These are phyloP conservation scores for Colletotrichum spinosum DNA, from an alignment of 2,329 filamentous ascomycete species.

Conservation along the genomic window DNA sequence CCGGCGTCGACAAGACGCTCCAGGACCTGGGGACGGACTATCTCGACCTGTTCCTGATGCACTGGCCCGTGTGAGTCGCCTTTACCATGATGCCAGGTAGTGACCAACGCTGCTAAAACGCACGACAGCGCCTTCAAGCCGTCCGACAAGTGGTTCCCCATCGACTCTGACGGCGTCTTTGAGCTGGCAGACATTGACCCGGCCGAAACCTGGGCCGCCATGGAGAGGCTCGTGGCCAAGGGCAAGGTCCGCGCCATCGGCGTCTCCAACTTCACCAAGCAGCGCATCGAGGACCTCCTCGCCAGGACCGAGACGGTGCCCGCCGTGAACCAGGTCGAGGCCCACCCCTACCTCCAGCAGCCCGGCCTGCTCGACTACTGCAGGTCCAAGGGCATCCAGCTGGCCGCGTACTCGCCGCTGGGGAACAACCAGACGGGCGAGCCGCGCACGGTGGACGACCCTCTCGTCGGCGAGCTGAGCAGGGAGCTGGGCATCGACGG, in stretches of 20 bases:
- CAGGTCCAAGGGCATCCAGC: constrained; percentile 66
- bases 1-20: constrained; percentile 60
- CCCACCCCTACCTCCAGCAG: constrained; percentile 76
- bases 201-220: constrained; percentile 51
- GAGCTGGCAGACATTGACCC: constrained; percentile 66
- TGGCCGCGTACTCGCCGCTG: constrained; percentile 75
- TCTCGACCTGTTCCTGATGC: constrained; percentile 63
- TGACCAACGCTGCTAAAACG: not conserved
- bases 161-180: constrained; percentile 72
- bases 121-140: constrained; percentile 60
- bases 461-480: constrained; percentile 59
- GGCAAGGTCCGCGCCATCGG: constrained; percentile 60
- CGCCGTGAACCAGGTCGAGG: constrained; percentile 76
- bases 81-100: not conserved
- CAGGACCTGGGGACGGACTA: constrained; percentile 63
- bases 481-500: constrained; percentile 53
- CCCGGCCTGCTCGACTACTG: constrained; percentile 67
- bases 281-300: constrained; percentile 55
- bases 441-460: constrained; percentile 61
- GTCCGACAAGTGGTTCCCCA: constrained; percentile 55
- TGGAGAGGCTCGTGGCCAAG: constrained; percentile 52
- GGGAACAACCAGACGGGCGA: constrained; percentile 62
- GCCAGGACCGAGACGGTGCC: constrained; percentile 66
- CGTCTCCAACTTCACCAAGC: constrained; percentile 62
- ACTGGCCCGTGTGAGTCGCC: constrained; percentile 54